A percentile compares a stretch with the other conserved stretches of the same genome.
phyloP scores from a whole-genome alignment of 2,329 filamentous ascomycete genomes.

The Colletotrichum eremochloae region DNA sequence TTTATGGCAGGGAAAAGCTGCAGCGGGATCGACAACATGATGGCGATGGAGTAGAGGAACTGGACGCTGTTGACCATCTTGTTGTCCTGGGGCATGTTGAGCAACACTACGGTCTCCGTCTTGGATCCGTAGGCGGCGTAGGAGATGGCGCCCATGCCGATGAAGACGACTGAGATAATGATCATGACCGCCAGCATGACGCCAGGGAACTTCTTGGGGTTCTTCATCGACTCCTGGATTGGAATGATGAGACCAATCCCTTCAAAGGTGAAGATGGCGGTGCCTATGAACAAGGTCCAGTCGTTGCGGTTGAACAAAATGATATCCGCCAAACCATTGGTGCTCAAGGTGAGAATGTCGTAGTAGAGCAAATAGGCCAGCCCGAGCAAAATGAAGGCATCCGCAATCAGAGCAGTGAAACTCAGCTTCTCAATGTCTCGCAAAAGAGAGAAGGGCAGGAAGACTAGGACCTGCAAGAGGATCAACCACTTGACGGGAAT shows the following conservation, averaged over 20 bases:
- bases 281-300: slow-evolving; percentile 99
- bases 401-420: slow-evolving; percentile 92
- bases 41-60: slow-evolving; percentile 98
- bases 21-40: slow-evolving; percentile 91
- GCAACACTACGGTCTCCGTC: slow-evolving; percentile 95
- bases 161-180: slow-evolving; percentile 91
- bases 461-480: slow-evolving; percentile 94
- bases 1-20: slow-evolving; percentile 98
- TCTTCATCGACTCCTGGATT: slow-evolving; percentile 84
- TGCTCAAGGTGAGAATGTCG: slow-evolving; percentile 86
- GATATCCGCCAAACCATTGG: slow-evolving; percentile 85
- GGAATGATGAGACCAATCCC: slow-evolving; percentile 83
- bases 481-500: slow-evolving; percentile 93
- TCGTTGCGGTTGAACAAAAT: slow-evolving; percentile 89
- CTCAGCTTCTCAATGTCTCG: slow-evolving; percentile 98
- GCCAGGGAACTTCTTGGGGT: slow-evolving; percentile 88
- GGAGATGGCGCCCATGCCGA: slow-evolving; percentile 90
- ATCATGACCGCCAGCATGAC: slow-evolving; percentile 94
- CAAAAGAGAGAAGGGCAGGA: slow-evolving; percentile 92
- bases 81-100: slow-evolving; percentile 96
- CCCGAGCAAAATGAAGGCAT: slow-evolving; percentile 93
- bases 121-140: slow-evolving; percentile 96
- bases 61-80: slow-evolving; percentile 96
- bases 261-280: slow-evolving; percentile 90
- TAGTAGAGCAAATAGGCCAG: slow-evolving; percentile 96